These are phyloP conservation scores for Leishmania martiniquensis DNA, from an alignment of 208 protist genomes.

Conservation along the genomic window DNA sequence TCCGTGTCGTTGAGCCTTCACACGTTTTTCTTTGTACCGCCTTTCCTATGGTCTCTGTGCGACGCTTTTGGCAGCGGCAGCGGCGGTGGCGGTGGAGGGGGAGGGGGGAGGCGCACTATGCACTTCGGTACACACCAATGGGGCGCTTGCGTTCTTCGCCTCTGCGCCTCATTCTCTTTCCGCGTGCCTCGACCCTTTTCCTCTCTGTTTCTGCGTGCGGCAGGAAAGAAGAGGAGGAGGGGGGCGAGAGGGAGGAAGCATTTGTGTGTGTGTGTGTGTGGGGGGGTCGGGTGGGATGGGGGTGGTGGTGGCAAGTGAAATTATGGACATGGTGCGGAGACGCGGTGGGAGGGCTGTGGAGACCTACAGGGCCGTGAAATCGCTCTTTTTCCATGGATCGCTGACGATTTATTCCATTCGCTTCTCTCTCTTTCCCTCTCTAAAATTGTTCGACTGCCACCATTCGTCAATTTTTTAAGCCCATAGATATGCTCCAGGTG, in stretches of 20 bases:
- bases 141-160: neutral
- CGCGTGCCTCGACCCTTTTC: neutral
- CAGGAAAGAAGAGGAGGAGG: neutral
- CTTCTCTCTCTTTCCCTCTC: neutral
- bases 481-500: neutral
- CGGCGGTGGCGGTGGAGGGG: too few relatives aligned
- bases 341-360: neutral
- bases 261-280: too few relatives aligned
- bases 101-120: neutral
- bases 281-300: too few relatives aligned
- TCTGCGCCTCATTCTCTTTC: neutral
- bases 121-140: neutral
- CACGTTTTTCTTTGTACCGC: neutral
- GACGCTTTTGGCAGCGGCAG: neutral
- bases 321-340: neutral
- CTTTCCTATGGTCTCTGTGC: neutral
- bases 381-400: too few relatives aligned
- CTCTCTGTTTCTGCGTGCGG: neutral
- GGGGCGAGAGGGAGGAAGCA: neutral
- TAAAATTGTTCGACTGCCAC: neutral
- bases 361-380: too few relatives aligned
- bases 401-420: too few relatives aligned
- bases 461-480: neutral
- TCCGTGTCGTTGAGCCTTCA: neutral
- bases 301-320: too few relatives aligned